Evolutionary conservation across 192 early-diverging fungal genomes (phyloP), one percentile per base, ranked within the genome.

Genomic region (Dissophora globulifera): DNA sequence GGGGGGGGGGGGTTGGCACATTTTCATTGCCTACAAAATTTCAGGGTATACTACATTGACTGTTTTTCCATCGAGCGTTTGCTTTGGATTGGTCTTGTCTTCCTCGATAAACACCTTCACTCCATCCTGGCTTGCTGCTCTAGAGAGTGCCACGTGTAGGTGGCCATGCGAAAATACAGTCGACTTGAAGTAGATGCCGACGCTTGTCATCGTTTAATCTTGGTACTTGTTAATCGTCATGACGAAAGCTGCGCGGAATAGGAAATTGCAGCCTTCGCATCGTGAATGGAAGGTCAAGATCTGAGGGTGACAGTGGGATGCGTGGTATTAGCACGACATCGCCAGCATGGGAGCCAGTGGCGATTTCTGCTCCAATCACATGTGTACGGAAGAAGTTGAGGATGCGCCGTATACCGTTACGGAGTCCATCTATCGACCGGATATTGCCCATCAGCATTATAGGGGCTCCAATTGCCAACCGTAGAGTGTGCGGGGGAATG

Each of bases 121-220:
- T n/a, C n/a, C n/a, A n/a, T n/a, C n/a, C n/a, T n/a, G n/a, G n/a
- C n/a, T n/a, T n/a, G n/a, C n/a, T n/a, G n/a, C n/a, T n/a, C n/a
- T n/a, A n/a, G n/a, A n/a, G n/a, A n/a, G n/a, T n/a, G 62, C 69
- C 17, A 79, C 68, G 50, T 71, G 49, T 8, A 79, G 43, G 41
- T 79, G 63, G 0, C 78, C 67, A 50, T 67, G 56, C 13, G 33
- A 47, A 43, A 79, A 79, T 17, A 60, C 50, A 0, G 67, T 55
- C 0, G 27, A 26, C 4, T 40, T 60, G 23, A 66, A 45, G 38
- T 66, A 66, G 0, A 79, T 2, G 13, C 60, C 67, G n/a, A 79
- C 50, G 22, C 16, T 16, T 2, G 40, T 23, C 13, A 79, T 4
- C 4, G 62, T 70, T 40, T 79, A 43, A 12, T 52, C 62, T 66